Conservation (phyloP, 2,329 filamentous ascomycete genomes). For the Truncatella angustata region DNA sequence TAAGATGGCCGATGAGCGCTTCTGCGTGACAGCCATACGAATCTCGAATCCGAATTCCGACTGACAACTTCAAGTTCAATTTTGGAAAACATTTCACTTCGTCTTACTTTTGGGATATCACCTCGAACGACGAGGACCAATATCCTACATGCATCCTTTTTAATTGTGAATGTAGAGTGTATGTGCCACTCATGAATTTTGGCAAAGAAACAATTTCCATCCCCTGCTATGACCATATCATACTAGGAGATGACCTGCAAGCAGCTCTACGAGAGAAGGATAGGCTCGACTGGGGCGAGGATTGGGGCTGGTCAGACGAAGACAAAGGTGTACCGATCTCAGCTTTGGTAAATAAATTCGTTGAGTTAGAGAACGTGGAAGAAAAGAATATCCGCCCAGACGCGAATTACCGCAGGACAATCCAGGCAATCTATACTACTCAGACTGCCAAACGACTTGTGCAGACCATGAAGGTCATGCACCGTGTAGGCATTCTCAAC, state of each 20-base stretch:
- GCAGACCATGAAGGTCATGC: neutral
- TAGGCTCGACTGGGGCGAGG: neutral
- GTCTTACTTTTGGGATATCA: neutral
- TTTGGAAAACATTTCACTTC: neutral
- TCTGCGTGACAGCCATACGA: no score
- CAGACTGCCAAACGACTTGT: neutral
- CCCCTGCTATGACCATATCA: constrained; percentile 1
- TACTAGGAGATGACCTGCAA: neutral
- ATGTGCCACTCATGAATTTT: constrained; percentile 5
- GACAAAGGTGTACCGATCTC: neutral
- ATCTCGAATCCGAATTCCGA: neutral
- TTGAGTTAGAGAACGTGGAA: neutral
- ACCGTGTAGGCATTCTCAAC: neutral
- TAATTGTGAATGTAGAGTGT: constrained; percentile 7
- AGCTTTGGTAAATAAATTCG: neutral
- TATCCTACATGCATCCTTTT: constrained; percentile 6
- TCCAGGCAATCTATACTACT: neutral
- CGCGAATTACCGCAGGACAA: neutral
- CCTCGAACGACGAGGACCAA: neutral
- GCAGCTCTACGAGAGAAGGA: neutral
- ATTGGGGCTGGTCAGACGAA: constrained; percentile 6
- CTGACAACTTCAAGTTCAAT: neutral
- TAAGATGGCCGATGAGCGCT: neutral
- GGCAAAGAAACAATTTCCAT: constrained; percentile 3
- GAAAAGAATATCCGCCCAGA: neutral